Evolutionary conservation across 1,284 basidiomycete species (phyloP).

Genomic region (Fomes fomentarius): DNA sequence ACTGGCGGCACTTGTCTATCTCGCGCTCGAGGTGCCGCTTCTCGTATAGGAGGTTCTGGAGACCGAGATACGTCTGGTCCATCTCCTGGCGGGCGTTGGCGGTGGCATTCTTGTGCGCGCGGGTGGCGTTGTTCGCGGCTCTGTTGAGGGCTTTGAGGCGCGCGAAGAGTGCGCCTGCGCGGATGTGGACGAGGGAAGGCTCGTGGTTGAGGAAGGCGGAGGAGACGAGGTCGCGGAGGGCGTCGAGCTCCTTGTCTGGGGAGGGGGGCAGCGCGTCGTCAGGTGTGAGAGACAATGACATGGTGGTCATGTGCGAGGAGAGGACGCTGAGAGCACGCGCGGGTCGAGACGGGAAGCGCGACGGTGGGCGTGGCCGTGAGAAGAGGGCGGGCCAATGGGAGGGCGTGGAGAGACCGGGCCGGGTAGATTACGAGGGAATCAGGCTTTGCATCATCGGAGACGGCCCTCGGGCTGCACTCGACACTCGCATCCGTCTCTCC

Average conservation of each 20-base stretch:
- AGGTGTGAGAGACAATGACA: constrained; percentile 25
- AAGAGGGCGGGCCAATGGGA: constrained; percentile 14
- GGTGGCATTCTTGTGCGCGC: constrained; percentile 72
- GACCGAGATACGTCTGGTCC: constrained; percentile 80
- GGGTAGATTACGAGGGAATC: constrained; percentile 16
- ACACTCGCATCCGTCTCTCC: constrained; percentile 4
- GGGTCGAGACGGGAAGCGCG: constrained; percentile 9
- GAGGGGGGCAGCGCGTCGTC: constrained; percentile 24
- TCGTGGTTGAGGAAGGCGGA: constrained; percentile 49
- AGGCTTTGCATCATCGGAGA: constrained; percentile 25
- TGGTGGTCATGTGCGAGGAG: constrained; percentile 23
- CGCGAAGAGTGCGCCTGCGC: constrained; percentile 71
- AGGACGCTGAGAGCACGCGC: constrained; percentile 6
- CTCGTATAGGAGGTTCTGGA: constrained; percentile 83
- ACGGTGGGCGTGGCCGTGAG: constrained; percentile 15
- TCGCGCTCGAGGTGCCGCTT: constrained; percentile 83
- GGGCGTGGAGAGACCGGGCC: constrained; percentile 15
- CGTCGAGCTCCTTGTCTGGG: constrained; percentile 59
- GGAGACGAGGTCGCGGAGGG: constrained; percentile 63
- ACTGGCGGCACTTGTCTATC: constrained; percentile 86
- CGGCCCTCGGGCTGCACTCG: constrained; percentile 20
- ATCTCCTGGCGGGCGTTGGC: constrained; percentile 75
- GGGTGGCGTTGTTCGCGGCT: constrained; percentile 68
- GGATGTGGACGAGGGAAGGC: constrained; percentile 55
- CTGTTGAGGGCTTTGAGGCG: constrained; percentile 78